These are phyloP conservation scores for Hericium rajendrae DNA, from an alignment of 768 basidiomycete genomes.

Conservation along the genomic window DNA sequence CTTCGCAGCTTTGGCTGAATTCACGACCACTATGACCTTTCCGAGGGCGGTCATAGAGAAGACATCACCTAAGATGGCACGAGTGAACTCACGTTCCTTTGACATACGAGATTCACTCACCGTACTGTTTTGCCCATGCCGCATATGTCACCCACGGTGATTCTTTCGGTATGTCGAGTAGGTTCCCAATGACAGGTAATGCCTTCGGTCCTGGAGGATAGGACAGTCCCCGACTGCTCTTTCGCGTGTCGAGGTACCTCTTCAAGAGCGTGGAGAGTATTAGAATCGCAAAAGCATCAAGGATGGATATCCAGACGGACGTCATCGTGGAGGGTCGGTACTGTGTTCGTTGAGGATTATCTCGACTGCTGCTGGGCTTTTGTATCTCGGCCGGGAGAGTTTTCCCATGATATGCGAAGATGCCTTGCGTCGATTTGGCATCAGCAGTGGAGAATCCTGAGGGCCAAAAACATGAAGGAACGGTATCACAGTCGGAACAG, in stretches of 20 bases:
- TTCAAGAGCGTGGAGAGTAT: background rate
- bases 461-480: too few species aligned
- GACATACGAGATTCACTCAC: background rate
- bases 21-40: background rate
- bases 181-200: slow-evolving; percentile 10
- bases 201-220: slow-evolving; percentile 13
- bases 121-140: slow-evolving; percentile 4
- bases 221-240: background rate
- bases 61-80: background rate
- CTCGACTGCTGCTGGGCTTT: too few species aligned
- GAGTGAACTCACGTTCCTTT: background rate
- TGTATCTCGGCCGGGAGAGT: too few species aligned
- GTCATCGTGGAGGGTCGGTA: too few species aligned
- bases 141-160: slow-evolving; percentile 7
- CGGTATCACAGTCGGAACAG: too few species aligned
- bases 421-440: too few species aligned
- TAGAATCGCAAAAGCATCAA: too few species aligned
- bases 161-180: slow-evolving; percentile 7
- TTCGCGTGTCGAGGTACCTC: background rate
- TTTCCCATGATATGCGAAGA: too few species aligned
- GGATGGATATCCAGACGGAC: too few species aligned
- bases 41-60: background rate
- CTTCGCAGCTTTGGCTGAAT: background rate
- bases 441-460: too few species aligned
- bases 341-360: too few species aligned